phyloP scores from a whole-genome alignment of 2,329 filamentous ascomycete species.

The Colletotrichum zoysiae region DNA sequence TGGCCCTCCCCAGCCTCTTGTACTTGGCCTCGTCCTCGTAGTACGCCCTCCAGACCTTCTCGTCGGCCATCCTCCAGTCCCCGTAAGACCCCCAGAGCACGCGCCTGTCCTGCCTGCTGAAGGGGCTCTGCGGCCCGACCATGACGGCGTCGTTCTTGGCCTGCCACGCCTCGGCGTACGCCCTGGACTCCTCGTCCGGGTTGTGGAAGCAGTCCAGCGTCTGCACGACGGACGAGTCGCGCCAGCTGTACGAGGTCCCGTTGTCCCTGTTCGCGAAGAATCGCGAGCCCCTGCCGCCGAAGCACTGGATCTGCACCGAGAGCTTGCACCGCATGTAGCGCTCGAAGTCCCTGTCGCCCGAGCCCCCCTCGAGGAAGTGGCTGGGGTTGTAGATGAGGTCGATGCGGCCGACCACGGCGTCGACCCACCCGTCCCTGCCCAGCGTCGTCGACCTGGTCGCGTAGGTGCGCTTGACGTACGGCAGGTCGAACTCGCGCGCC shows the following conservation, averaged over 20 bases:
- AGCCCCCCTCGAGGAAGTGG: constrained; percentile 41
- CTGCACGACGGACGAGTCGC: constrained; percentile 56
- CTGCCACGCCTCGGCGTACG: constrained; percentile 57
- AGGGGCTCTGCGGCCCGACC: constrained; percentile 47
- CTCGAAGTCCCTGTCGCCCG: constrained; percentile 44
- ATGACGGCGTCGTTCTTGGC: constrained; percentile 53
- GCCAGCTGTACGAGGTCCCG: constrained; percentile 62
- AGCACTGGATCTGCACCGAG: constrained; percentile 59
- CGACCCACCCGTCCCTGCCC: constrained; percentile 54
- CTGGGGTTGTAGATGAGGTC: constrained; percentile 53
- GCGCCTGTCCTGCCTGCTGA: constrained; percentile 54
- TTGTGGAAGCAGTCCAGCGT: constrained; percentile 61
- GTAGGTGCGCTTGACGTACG: constrained; percentile 62
- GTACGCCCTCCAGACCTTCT: constrained; percentile 51
- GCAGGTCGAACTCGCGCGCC: constrained; percentile 60
- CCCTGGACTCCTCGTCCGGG: constrained; percentile 44
- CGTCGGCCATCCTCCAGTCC: constrained; percentile 49
- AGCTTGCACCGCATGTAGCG: constrained; percentile 51
- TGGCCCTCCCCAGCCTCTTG: constrained; percentile 47
- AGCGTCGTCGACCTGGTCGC: constrained; percentile 58
- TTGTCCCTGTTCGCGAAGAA: constrained; percentile 57
- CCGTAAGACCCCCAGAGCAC: constrained; percentile 57
- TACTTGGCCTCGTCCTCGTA: constrained; percentile 54
- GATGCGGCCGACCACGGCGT: constrained; percentile 53
- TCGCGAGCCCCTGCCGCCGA: constrained; percentile 58